These are phyloP conservation scores for Tuctoria greenei DNA, from an alignment of 176 grass and related monocot species.

Conservation along the genomic window DNA sequence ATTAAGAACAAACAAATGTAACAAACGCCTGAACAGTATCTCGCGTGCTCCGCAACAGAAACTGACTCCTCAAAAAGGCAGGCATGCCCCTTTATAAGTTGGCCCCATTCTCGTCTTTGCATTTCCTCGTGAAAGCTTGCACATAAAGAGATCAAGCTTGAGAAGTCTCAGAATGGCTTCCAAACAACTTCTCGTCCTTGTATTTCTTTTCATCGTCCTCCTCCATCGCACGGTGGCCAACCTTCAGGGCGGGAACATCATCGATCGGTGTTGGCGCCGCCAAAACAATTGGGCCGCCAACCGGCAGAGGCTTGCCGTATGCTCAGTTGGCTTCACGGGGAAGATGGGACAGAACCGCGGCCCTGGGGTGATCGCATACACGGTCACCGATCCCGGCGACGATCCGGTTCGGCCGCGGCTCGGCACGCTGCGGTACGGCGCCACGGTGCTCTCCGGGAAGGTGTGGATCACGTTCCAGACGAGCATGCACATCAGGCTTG, in stretches of 20 bases:
- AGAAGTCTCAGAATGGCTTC: neutral
- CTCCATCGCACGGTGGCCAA: neutral
- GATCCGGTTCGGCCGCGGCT: slow-evolving; percentile 52
- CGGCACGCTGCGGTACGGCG: slow-evolving; percentile 79
- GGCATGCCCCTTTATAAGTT: neutral
- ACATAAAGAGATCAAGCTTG: neutral
- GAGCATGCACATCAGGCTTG: slow-evolving; percentile 65
- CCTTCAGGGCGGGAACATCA: slow-evolving; percentile 38
- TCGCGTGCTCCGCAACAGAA: neutral
- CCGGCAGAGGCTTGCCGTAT: slow-evolving; percentile 59
- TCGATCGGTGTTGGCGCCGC: slow-evolving; percentile 75
- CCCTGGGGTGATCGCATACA: slow-evolving; percentile 37
- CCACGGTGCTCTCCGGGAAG: slow-evolving; percentile 59
- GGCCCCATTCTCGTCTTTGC: neutral
- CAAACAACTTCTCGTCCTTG: neutral
- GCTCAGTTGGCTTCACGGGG: slow-evolving; percentile 70
- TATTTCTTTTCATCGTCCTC: slow-evolving; percentile 33
- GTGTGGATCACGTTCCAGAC: slow-evolving; percentile 85
- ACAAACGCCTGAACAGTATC: neutral
- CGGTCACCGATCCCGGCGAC: slow-evolving; percentile 67
- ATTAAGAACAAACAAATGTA: neutral
- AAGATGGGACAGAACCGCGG: slow-evolving; percentile 75
- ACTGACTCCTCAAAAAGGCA: neutral
- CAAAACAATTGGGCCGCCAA: slow-evolving; percentile 53
- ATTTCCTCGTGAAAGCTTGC: neutral